These are phyloP conservation scores for Spinacia oleracea DNA, from an alignment of 179 eudicot genomes.

Conservation along the genomic window DNA sequence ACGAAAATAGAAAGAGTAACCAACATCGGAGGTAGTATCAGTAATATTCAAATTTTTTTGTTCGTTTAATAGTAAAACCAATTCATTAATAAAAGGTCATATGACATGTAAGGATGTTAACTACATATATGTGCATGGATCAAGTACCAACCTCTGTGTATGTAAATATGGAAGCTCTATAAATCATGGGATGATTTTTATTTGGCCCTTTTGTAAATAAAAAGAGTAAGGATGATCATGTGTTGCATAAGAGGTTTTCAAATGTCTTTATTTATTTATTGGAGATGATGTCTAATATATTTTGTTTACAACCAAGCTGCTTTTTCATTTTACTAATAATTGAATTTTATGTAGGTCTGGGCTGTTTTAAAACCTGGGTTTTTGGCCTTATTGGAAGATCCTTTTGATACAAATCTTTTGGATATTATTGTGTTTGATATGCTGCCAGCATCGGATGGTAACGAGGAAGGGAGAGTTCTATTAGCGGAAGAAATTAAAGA, in stretches of 20 bases:
- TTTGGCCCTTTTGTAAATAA: not conserved
- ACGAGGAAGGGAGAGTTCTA: conserved; percentile 62
- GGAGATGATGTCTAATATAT: not conserved
- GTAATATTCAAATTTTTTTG: too few species aligned
- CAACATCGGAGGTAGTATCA: too few species aligned
- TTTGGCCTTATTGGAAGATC: conserved; percentile 85
- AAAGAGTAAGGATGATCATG: not conserved
- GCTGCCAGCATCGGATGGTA: conserved; percentile 68
- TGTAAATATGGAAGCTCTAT: not conserved
- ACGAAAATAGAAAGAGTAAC: too few species aligned
- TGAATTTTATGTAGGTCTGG: conserved; percentile 74
- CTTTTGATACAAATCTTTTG: conserved; percentile 73
- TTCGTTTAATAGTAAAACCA: too few species aligned
- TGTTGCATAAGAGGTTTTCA: not conserved
- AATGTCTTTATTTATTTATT: not conserved
- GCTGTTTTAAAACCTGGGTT: conserved; percentile 99
- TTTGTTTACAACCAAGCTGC: not conserved
- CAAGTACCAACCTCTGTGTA: not conserved
- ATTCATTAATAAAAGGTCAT: too few species aligned
- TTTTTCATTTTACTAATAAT: conserved; percentile 7
- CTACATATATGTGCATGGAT: not conserved
- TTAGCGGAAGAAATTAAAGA: conserved; percentile 86
- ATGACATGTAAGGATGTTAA: not conserved
- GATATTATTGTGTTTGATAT: conserved; percentile 95
- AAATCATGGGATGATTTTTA: not conserved